These are phyloP conservation scores for Solioccasus polychromus DNA, from an alignment of 768 basidiomycete species.

Conservation along the genomic window DNA sequence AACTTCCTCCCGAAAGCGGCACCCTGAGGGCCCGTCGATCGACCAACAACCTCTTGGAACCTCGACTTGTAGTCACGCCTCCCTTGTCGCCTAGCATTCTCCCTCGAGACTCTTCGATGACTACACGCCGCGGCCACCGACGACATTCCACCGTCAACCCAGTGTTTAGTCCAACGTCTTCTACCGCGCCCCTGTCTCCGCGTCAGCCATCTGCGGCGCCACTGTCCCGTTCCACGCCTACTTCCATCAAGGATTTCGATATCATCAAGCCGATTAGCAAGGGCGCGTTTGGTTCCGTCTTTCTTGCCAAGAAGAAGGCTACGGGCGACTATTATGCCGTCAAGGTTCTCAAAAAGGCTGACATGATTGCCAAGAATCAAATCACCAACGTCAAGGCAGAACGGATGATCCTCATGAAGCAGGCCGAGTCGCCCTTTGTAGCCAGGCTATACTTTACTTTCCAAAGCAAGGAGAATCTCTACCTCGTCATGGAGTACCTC, in stretches of 20 bases:
- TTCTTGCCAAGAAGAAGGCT: conserved; percentile 95
- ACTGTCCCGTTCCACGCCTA: conserved; percentile 72
- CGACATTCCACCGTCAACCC: conserved; percentile 72
- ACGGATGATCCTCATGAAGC: conserved; percentile 99
- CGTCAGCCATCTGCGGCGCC: conserved; percentile 78
- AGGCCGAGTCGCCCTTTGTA: conserved; percentile 97
- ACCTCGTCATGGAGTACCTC: conserved; percentile 99
- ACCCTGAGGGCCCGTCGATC: conserved; percentile 66
- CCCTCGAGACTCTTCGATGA: conserved; percentile 47
- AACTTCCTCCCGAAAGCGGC: conserved; percentile 35
- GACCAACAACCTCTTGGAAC: conserved; percentile 59
- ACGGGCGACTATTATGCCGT: conserved; percentile 99
- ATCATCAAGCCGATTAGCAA: conserved; percentile 99
- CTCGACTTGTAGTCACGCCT: conserved; percentile 68
- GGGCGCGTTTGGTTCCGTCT: conserved; percentile 97
- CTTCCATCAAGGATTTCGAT: conserved; percentile 98
- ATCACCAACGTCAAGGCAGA: conserved; percentile 99
- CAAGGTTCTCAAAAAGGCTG: conserved; percentile 99
- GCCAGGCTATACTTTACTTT: conserved; percentile 98
- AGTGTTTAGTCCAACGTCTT: conserved; percentile 53
- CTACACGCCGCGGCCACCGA: conserved; percentile 57
- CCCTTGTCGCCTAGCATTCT: conserved; percentile 60
- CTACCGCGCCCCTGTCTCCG: conserved; percentile 72
- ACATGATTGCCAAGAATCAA: conserved; percentile 99
- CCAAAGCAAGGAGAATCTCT: conserved; percentile 98